A percentile compares a stretch with the other conserved stretches of the same genome.
These are phyloP conservation scores for Sequoiadendron giganteum DNA, from an alignment of 75 land plant species.

Conservation along the genomic window DNA sequence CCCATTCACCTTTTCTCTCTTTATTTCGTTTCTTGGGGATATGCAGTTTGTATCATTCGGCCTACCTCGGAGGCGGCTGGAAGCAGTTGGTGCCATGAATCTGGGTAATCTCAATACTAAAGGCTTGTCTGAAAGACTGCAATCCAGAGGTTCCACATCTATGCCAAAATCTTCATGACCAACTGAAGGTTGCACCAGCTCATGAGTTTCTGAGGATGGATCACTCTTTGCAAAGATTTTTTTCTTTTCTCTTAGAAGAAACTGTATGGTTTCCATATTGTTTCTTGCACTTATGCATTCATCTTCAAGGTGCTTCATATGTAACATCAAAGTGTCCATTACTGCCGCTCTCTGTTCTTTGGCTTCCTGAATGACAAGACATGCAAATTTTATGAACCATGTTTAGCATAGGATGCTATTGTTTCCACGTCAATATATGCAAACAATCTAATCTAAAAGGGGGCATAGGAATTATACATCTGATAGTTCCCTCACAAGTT, in stretches of 20 bases:
- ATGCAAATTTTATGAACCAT: background rate
- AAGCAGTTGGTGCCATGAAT: background rate
- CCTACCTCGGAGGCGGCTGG: slow-evolving; percentile 1
- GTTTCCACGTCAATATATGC: background rate
- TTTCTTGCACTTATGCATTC: slow-evolving; percentile 8
- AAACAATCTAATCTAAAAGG: background rate
- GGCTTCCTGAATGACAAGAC: background rate
- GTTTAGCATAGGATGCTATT: background rate
- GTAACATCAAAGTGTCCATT: background rate
- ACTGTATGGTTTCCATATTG: slow-evolving; percentile 2
- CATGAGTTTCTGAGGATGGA: background rate
- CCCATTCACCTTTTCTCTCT: background rate
- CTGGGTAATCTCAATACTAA: background rate
- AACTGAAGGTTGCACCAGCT: background rate
- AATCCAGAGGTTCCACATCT: background rate
- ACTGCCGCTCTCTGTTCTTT: background rate
- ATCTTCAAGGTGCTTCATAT: slow-evolving; percentile 4
- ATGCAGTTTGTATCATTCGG: background rate
- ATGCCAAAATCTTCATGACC: background rate
- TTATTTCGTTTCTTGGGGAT: background rate
- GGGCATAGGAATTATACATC: background rate
- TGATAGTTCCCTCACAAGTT: background rate
- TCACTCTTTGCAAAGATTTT: slow-evolving; percentile 1
- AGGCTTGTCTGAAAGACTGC: background rate
- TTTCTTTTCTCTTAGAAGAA: slow-evolving; percentile 6